Base-by-base conservation (phyloP, 768 basidiomycete genomes). In the Russula olivacea region DNA sequence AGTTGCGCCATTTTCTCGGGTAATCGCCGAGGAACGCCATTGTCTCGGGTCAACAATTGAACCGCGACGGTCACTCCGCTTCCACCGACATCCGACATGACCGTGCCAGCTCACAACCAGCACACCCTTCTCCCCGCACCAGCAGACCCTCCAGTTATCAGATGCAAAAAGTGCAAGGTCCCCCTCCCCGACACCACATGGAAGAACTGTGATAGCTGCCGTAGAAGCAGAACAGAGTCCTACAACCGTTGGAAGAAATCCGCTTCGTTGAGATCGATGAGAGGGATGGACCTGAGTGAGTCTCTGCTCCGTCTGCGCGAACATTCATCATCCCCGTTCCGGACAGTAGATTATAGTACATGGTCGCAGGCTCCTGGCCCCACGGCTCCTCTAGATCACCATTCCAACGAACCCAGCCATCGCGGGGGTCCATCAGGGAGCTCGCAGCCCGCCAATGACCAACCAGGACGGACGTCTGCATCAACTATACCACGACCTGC, bases 141-240 rank as follows among this genome's bases (percentile, higher is more conserved):
- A 9, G 4, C 36, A 14, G 48, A 56, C 9, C 4, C 40, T 3
- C 6, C 49, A 25, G 9, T 23, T 4, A 15, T 51, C 17, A 51
- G 23, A 36, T 62, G 61, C 32, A 62, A 62, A 17, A 57, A 3
- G 0, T 62, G 61, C 40, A 51, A 25, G 0, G 41, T 5, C 1
- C 55, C 55, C 21, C 61, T 61, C 17, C 11, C 38, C 12, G 49
- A 62, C 14, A 3, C 55, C 4, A n/a, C 30, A 2, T 43, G 55
- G 32, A 62, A 62, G 32, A 62, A 62, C 41, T 62, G 61, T 21
- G 55, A 36, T 1, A 28, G 23, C 40, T 62, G 61, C 7, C 55
- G 61, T 51, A 32, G 19, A 51, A 51, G 10, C 23, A 51, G 55
- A 21, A 57, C 61, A 7, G 61, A 57, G 15, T 36, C 8, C 3